Evolutionary conservation across 768 basidiomycete species (phyloP), one percentile per base, ranked within the genome.

Genomic region (Wakefieldia striispora): DNA sequence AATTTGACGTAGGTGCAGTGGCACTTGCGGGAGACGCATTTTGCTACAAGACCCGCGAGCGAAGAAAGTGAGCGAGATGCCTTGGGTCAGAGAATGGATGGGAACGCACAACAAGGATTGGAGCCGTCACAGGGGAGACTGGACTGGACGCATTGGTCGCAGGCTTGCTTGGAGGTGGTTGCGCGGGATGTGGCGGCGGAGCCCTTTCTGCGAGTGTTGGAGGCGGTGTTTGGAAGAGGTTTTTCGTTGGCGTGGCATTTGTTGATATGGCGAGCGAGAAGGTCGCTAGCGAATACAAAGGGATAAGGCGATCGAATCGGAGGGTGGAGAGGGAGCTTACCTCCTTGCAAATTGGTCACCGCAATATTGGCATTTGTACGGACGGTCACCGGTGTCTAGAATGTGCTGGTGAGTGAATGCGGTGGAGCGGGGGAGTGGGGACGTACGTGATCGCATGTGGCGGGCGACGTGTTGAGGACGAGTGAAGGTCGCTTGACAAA

Each of bases 301-400:
- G 5, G 33, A 34, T 49, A 55, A 49, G 48, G 47, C 17, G 49
- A 49, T 37, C 37, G 23, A 43, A 54, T 20, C 40, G 47, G 44
- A 38, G 47, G 27, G 37, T 43, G 50, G 44, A 19, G 53, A 43
- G 21, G 44, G 33, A 46, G 41, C 66, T 11, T 40, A 86, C 89
- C 89, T 91, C 63, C 91, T 70, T 2, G 91, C 91, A 63, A 93
- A 93, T 70, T 91, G 89, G 72, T 93, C 91, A 33, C 90, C 90
- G 67, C 91, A 93, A 55, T 84, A 79, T 61, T 84, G 84, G 59
- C 91, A 93, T 62, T 89, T 90, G 76, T 93, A 93, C 9, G 91
- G 91, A 38, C 91, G 77, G 74, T 92, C 90, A 49, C 90, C 90
- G 34, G 90, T 92, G 70, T 93, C 90, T 91, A 71, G 17, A 13